A percentile compares a stretch with the other conserved stretches of the same genome.
phyloP scores from a whole-genome alignment of 495 filamentous ascomycete genomes.

The Penicillium atrosanguineum region DNA sequence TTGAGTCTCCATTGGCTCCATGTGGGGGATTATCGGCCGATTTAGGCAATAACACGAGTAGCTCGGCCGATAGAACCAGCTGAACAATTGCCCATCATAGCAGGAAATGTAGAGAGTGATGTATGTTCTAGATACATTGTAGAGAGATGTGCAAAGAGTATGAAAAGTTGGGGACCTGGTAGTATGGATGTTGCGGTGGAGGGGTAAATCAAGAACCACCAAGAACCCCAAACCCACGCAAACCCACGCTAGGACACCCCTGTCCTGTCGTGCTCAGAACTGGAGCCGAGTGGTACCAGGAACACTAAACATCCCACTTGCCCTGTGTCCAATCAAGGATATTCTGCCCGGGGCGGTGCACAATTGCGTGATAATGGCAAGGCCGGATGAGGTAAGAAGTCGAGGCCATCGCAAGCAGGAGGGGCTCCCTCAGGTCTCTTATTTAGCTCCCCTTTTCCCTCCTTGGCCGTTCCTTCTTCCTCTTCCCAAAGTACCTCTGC shows the following conservation, averaged over 20 bases:
- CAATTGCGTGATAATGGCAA: slow-evolving; percentile 39
- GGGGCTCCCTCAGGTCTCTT: slow-evolving; percentile 15
- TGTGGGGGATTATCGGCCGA: slow-evolving; percentile 27
- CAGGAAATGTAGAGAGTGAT: background rate
- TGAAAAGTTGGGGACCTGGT: background rate
- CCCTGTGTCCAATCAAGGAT: slow-evolving; percentile 20
- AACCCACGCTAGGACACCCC: background rate
- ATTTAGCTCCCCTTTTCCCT: slow-evolving; percentile 20
- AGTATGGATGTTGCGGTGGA: background rate
- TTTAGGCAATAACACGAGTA: slow-evolving; percentile 7
- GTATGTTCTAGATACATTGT: background rate
- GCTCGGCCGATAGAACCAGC: slow-evolving; percentile 31
- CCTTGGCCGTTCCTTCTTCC: slow-evolving; percentile 4
- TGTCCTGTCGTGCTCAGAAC: background rate
- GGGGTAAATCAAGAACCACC: background rate
- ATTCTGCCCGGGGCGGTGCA: slow-evolving; percentile 34
- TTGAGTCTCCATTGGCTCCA: slow-evolving; percentile 31
- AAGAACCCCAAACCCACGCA: background rate
- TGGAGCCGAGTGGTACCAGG: slow-evolving; percentile 14
- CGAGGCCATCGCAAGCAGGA: slow-evolving; percentile 14
- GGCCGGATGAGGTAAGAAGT: slow-evolving; percentile 23
- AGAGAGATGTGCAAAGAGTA: background rate
- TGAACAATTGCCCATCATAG: background rate
- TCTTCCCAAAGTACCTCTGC: background rate
- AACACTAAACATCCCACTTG: slow-evolving; percentile 32